Conservation (phyloP, 495 filamentous ascomycete genomes). For the Bacidia rubella region DNA sequence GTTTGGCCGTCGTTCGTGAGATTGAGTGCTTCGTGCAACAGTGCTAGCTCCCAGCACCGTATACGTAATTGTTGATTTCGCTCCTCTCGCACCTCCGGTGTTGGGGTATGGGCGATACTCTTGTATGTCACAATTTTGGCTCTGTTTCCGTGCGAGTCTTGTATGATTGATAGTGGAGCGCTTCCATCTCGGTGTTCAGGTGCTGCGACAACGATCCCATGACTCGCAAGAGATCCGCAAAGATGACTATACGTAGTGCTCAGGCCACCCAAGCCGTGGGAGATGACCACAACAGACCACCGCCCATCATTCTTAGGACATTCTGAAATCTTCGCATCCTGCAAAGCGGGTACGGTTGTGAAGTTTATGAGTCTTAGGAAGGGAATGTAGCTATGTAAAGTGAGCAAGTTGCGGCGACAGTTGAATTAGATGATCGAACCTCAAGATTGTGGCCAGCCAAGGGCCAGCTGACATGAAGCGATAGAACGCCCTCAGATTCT, state of each 20-base stretch:
- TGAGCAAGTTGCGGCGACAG: background rate
- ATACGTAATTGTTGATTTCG: constrained; percentile 56
- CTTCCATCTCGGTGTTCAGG: constrained; percentile 68
- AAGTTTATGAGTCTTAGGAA: constrained; percentile 44
- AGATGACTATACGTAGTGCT: constrained; percentile 65
- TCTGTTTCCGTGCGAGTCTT: constrained; percentile 5
- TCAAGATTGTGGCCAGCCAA: constrained; percentile 5
- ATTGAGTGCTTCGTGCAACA: constrained; percentile 47
- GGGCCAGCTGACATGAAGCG: constrained; percentile 48
- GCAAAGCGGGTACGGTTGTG: constrained; percentile 43
- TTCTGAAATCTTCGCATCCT: constrained; percentile 32
- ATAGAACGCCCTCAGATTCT: constrained; percentile 52
- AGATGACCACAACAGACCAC: constrained; percentile 72
- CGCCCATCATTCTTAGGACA: constrained; percentile 23
- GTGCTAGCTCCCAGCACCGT: constrained; percentile 56
- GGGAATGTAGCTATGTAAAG: constrained; percentile 40
- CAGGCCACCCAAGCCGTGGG: constrained; percentile 63
- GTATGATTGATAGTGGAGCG: constrained; percentile 49
- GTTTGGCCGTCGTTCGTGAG: constrained; percentile 42
- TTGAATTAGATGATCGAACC: background rate
- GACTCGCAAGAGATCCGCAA: constrained; percentile 53
- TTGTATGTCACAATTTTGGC: constrained; percentile 20
- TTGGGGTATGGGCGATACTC: constrained; percentile 36
- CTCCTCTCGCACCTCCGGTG: constrained; percentile 40
- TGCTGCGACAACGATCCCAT: constrained; percentile 62